Evolutionary conservation across 805 yeast genomes (phyloP), one percentile per base, ranked within the genome.

Genomic region (Wickerhamiella nectarea): DNA sequence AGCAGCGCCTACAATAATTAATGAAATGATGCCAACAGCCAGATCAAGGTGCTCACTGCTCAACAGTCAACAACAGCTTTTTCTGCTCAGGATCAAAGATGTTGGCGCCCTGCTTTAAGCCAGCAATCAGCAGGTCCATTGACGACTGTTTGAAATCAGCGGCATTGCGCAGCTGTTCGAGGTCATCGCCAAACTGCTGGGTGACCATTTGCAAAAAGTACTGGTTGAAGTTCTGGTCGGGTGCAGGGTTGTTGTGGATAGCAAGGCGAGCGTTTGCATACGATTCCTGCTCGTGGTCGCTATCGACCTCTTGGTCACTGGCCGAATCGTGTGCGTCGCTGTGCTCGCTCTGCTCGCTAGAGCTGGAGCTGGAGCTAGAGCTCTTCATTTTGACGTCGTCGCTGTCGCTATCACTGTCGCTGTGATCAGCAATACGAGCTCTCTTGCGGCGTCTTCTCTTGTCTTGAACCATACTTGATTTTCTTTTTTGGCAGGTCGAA

Each of bases 181-280:
- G 58, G 34, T 67, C 67, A 15, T 63, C 63, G 50, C 76, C 69
- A 48, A 74, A 65, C 51, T 69, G 69, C 10, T 70, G 61, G 41
- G 74, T 71, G 29, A 64, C 57, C 21, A 67, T 61, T 11, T 55
- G 49, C 31, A 74, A 65, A 56, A 70, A 73, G 46, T 67, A 69
- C 43, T 68, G 55, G 44, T 41, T 47, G 47, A 51, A 33, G 58
- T 53, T 52, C 9, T 35, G 43, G 15, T 19, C 24, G 17, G 47
- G 9, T 21, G 36, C 41, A n/a, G 56, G 52, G 6, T 38, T 43
- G 41, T 54, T 52, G 35, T 46, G 55, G 17, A 50, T 43, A 12
- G 46, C 43, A 8, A 48, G 48, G 7, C 58, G 46, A 6, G 55
- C 52, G n/a, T 46, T 41, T 21, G 43, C 47, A 2, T 37, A 38